Evolutionary conservation across 139 green algal species (phyloP).

Genomic region (Chlorella sp.): DNA sequence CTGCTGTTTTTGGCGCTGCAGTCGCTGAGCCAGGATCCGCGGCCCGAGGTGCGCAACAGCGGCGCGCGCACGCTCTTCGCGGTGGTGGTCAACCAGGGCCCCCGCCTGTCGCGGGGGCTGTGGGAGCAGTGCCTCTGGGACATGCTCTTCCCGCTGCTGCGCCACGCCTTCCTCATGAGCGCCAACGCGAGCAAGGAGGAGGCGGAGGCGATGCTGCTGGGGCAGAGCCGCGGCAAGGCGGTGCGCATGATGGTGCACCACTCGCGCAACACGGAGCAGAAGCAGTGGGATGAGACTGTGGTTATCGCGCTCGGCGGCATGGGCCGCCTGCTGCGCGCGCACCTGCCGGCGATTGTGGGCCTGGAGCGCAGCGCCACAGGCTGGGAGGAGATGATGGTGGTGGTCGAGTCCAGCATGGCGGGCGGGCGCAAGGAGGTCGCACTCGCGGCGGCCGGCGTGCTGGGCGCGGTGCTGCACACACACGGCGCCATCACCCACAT

Average conservation of each 20-base stretch:
- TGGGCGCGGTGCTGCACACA: slow-evolving; percentile 56
- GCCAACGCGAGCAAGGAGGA: slow-evolving; percentile 59
- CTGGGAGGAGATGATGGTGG: slow-evolving; percentile 82
- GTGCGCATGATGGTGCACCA: slow-evolving; percentile 88
- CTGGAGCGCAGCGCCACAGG: slow-evolving; percentile 60
- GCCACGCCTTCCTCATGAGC: slow-evolving; percentile 65
- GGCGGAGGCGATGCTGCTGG: slow-evolving; percentile 71
- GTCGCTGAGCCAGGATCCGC: slow-evolving; percentile 31
- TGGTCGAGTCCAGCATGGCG: slow-evolving; percentile 65
- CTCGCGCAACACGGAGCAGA: slow-evolving; percentile 92
- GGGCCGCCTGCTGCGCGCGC: slow-evolving; percentile 74
- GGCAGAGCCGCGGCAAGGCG: slow-evolving; percentile 38
- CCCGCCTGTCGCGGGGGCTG: slow-evolving; percentile 46
- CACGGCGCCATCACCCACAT: slow-evolving; percentile 29
- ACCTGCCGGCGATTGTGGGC: slow-evolving; percentile 69
- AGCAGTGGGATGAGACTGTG: slow-evolving; percentile 96
- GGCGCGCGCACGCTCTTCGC: slow-evolving; percentile 85
- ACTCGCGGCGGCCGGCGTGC: slow-evolving; percentile 56
- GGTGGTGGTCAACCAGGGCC: slow-evolving; percentile 74
- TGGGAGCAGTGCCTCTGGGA: slow-evolving; percentile 81
- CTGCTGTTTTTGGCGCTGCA: slow-evolving; percentile 53
- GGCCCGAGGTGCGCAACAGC: slow-evolving; percentile 84
- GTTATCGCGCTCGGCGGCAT: slow-evolving; percentile 82
- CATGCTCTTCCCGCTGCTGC: slow-evolving; percentile 83
- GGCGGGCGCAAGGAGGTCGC: slow-evolving; percentile 71